Evolutionary conservation across 768 basidiomycete species (phyloP), one percentile per base, ranked within the genome.

Genomic region (Boletellus emodensis): DNA sequence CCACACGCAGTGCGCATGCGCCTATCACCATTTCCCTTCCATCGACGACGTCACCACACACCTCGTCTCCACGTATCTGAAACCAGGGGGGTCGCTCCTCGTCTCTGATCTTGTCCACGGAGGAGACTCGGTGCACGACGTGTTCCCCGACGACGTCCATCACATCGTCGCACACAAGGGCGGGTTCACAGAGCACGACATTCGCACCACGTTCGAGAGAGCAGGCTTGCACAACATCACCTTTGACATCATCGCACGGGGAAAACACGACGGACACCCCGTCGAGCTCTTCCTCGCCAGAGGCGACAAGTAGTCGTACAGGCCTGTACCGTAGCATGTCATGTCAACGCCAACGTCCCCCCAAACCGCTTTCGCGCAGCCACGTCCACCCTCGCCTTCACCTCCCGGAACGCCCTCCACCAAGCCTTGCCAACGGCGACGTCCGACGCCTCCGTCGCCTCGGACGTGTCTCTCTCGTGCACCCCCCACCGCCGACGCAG

Each of bases 351-450:
- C 53, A 93, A 62, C 10, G 71, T 69, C 1, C 91, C 89, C 30
- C 91, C 90, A 62, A 89, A 93, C 51, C 80, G 80, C 64, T 76
- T 78, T 53, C 77, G 74, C 6, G 80, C 78, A 18, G 83, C 75
- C n/a, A 66, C 71, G 56, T 91, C 85, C 69, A 94, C 79, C 58
- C 72, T 75, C 12, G 59, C 71, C 70, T 85, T 89, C 3, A 90
- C 82, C 28, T 79, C 78, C 51, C 78, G 71, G 70, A 90, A 94
- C 7, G 85, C 80, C 44, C 69, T 73, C 92, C 91, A 94, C 93
- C 92, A 94, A 35, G 80, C 80, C 61, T 74, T 73, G 2, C 83
- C 90, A 38, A 87, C 90, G 37, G 87, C 74, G 12, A 37, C 48
- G 43, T 71, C 63, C 33, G 70, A 68, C 62, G 71, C 65, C 64